Evolutionary conservation across 768 basidiomycete species (phyloP).

Genomic region (Kwoniella europaea): DNA sequence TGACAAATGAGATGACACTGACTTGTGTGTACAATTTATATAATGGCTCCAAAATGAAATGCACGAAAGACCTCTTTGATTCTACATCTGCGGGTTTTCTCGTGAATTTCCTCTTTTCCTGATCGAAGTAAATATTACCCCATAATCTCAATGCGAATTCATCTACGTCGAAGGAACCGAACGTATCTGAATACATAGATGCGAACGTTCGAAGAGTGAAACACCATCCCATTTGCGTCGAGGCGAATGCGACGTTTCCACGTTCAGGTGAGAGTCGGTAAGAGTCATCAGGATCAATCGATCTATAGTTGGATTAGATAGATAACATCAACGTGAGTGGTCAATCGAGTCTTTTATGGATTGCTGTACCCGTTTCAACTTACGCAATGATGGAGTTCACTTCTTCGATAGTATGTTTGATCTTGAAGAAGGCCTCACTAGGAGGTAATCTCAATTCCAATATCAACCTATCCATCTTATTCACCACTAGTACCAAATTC

Average conservation of each 20-base stretch:
- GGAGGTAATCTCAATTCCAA: constrained; percentile 95
- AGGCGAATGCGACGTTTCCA: constrained; percentile 96
- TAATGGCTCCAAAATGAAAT: constrained; percentile 93
- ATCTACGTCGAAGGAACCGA: constrained; percentile 75
- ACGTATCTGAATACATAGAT: constrained; percentile 93
- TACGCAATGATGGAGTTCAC: constrained; percentile 95
- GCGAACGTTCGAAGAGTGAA: constrained; percentile 94
- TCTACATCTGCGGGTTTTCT: constrained; percentile 82
- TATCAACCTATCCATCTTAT: constrained; percentile 97
- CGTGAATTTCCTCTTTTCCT: constrained; percentile 82
- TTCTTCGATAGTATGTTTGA: constrained; percentile 98
- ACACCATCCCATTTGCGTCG: constrained; percentile 96
- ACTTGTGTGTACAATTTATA: constrained; percentile 90
- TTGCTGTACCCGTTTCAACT: constrained; percentile 27
- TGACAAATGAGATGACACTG: constrained; percentile 22
- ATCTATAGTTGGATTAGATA: constrained; percentile 53
- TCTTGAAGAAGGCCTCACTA: constrained; percentile 96
- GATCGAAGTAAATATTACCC: constrained; percentile 96
- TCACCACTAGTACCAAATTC: constrained; percentile 89
- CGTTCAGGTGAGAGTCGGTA: constrained; percentile 88
- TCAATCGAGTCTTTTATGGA: not conserved
- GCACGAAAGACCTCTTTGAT: constrained; percentile 81
- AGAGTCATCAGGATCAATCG: constrained; percentile 84
- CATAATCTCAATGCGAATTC: constrained; percentile 89
- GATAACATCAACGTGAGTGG: too few species aligned